Base-by-base conservation (phyloP, 164 flowering plant genomes). In the Malania oleifera region DNA sequence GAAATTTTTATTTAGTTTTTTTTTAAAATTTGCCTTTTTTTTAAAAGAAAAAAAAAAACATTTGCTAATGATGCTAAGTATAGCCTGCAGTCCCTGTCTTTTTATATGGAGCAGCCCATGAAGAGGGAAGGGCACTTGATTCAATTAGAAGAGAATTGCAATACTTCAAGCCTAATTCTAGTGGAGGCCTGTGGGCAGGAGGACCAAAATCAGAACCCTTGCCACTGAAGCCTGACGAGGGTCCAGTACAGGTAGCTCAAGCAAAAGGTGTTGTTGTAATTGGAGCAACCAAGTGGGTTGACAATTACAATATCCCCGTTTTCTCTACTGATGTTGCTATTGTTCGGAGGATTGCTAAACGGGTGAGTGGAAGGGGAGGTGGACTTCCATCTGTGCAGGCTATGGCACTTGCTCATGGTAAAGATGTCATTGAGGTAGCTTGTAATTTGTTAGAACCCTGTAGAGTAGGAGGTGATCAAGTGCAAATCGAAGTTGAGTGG, bases 341-440 rank as follows among this genome's bases (percentile, higher is more conserved):
- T 60, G 76, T 74, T 59, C 82, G 80, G 13, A 78, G 69, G 64
- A 69, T 81, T 52, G 83, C 89, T n/a, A 77, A 71, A 60, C 70
- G 61, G n/a, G 76, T 81, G 6, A 83, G 88, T 37, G 81, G 56
- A 7, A 70, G 86, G 66, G 88, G 91, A 48, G 91, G 91, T 19
- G 91, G 88, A 35, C 83, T 83, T 58, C 64, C 76, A 28, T 71
- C 80, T 1, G 86, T 85, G n/a, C 88, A 85, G 72, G 80, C 88
- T 39, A 83, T 85, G 86, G 88, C 83, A 27, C 86, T 83, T 35
- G 68, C 70, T 49, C 83, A 83, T 59, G 85, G 75, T 19, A 73
- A 73, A 7, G 67, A 66, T 53, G 66, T 73, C 22, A 79, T 59
- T 60, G 91, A 85, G 67, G 83, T 85, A 1, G 88, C 88, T 37